Conservation (phyloP, 2,329 filamentous ascomycete species). For the Trichoderma guizhouense region DNA sequence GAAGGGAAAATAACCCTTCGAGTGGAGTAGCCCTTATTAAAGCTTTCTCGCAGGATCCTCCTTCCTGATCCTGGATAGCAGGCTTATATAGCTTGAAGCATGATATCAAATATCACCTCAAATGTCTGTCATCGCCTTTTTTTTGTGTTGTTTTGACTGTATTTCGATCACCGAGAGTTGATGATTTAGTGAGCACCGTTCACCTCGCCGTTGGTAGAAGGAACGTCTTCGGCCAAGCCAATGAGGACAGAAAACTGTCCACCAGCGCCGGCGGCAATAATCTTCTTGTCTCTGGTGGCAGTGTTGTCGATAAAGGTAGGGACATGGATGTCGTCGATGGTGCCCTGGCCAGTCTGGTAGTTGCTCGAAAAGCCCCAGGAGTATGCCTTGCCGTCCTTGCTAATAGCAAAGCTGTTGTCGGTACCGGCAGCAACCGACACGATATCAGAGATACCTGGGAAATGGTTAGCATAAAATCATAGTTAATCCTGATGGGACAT, state of each 20-base stretch:
- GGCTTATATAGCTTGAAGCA: conserved; percentile 1
- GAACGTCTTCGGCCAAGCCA: conserved; percentile 36
- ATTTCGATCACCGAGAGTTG: background rate
- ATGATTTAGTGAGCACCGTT: conserved; percentile 12
- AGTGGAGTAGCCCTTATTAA: background rate
- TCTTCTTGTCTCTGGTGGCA: conserved; percentile 69
- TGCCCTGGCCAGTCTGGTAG: conserved; percentile 76
- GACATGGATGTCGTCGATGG: conserved; percentile 71
- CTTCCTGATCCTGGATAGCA: background rate
- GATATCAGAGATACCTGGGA: conserved; percentile 50
- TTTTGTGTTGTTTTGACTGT: background rate
- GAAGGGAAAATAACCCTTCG: background rate
- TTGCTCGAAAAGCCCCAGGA: conserved; percentile 79
- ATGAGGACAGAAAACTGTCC: conserved; percentile 75
- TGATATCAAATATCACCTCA: background rate
- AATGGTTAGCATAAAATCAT: conserved; percentile 5
- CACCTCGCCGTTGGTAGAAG: conserved; percentile 30
- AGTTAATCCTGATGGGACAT: background rate
- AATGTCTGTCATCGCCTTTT: background rate
- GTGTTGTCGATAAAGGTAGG: conserved; percentile 83
- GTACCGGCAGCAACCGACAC: conserved; percentile 57
- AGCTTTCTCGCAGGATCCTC: background rate
- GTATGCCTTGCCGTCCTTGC: conserved; percentile 67
- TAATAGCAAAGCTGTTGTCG: conserved; percentile 72
- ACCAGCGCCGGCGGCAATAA: conserved; percentile 79